Conservation (phyloP, 495 filamentous ascomycete genomes). For the Annulohypoxylon bovei region DNA sequence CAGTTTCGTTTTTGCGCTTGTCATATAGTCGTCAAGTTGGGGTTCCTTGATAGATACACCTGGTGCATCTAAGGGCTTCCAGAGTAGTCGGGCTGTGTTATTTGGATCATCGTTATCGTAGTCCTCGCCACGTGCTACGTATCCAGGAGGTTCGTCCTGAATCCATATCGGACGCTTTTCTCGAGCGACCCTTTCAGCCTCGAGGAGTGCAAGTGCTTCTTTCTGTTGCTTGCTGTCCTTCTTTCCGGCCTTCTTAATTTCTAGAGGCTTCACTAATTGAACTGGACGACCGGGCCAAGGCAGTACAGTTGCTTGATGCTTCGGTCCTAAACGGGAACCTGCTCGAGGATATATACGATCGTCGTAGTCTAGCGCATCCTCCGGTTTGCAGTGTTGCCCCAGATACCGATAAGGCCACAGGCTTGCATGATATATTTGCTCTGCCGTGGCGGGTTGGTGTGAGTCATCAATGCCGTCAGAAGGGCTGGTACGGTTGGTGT, state of each 20-base stretch:
- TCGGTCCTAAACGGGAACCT: slow-evolving; percentile 88
- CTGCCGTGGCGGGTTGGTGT: slow-evolving; percentile 79
- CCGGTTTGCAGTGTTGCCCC: slow-evolving; percentile 93
- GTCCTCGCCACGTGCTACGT: slow-evolving; percentile 85
- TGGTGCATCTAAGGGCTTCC: slow-evolving; percentile 67
- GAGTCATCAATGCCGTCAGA: slow-evolving; percentile 63
- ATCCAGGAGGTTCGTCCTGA: slow-evolving; percentile 89
- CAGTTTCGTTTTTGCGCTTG: slow-evolving; percentile 65
- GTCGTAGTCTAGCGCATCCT: slow-evolving; percentile 97
- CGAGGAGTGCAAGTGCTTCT: slow-evolving; percentile 78
- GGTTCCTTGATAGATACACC: slow-evolving; percentile 56
- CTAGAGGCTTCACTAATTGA: slow-evolving; percentile 86
- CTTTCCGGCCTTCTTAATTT: slow-evolving; percentile 76
- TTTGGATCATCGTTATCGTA: slow-evolving; percentile 55
- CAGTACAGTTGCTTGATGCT: slow-evolving; percentile 87
- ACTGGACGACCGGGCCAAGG: slow-evolving; percentile 87
- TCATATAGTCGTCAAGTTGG: slow-evolving; percentile 78
- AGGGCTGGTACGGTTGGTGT: slow-evolving; percentile 68
- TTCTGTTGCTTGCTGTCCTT: slow-evolving; percentile 79
- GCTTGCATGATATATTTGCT: slow-evolving; percentile 89
- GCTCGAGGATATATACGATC: slow-evolving; percentile 97
- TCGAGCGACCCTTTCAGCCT: slow-evolving; percentile 78
- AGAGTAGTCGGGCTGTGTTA: slow-evolving; percentile 64
- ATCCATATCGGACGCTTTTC: slow-evolving; percentile 92
- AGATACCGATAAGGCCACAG: slow-evolving; percentile 98